Conservation (phyloP, 345 rosid genomes). For the Bruguiera sexangula region DNA sequence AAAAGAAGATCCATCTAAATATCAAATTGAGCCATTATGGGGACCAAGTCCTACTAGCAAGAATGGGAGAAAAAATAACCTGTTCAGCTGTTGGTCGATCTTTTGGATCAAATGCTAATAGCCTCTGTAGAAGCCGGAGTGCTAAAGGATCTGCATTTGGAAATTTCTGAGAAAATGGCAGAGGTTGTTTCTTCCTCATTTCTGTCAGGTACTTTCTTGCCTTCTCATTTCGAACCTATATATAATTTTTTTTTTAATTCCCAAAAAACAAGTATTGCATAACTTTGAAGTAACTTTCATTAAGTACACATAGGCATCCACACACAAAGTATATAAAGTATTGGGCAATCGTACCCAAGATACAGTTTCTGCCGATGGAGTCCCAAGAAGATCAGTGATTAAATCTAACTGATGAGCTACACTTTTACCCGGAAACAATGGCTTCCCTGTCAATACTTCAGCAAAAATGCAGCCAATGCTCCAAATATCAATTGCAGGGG, state of each 20-base stretch:
- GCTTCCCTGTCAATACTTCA: constrained; percentile 93
- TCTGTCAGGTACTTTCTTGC: constrained; percentile 81
- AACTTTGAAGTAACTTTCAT: no score
- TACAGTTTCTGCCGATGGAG: constrained; percentile 77
- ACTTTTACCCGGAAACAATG: constrained; percentile 97
- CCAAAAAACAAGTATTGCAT: no score
- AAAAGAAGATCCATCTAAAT: neutral
- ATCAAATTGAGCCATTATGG: neutral
- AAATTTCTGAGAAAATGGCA: constrained; percentile 77
- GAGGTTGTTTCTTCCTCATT: constrained; percentile 73
- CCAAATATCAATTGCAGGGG: constrained; percentile 99
- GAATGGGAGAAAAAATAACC: constrained; percentile 38
- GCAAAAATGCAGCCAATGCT: constrained; percentile 98
- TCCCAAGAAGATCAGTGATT: constrained; percentile 96
- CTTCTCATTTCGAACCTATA: constrained; percentile 92
- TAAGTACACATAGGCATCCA: no score
- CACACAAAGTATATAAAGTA: no score
- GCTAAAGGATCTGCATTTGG: constrained; percentile 82
- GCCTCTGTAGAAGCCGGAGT: constrained; percentile 66
- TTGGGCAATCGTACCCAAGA: constrained; percentile 53
- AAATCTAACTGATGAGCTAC: constrained; percentile 93
- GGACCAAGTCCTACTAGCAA: neutral
- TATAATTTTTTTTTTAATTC: neutral
- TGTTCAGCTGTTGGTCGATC: constrained; percentile 89
- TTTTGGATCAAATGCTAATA: constrained; percentile 94